Base-by-base conservation (phyloP, 768 basidiomycete species). In the Suillus bovinus region DNA sequence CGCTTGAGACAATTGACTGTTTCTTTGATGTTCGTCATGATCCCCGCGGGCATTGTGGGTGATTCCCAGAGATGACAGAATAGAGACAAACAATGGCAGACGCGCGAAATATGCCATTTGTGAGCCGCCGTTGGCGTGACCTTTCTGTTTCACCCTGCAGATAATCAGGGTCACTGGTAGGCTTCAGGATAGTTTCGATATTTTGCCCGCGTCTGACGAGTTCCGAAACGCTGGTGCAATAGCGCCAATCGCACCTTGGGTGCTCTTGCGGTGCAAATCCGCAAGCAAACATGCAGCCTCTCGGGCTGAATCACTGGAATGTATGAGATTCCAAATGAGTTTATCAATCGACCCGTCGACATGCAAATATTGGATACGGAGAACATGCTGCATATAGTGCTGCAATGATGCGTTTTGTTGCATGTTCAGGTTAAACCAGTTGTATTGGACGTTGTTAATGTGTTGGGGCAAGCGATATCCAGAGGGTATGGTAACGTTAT, bases 71-170 rank as follows among this genome's bases (percentile, higher is more conserved):
- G 54, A 93, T 80, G 66, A 94, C 87, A 14, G 88, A 83, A 68
- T 87, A 86, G 47, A 94, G 80, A 75, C 91, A 94, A 46, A 93
- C 82, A 50, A 81, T 79, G n/a, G 92, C 86, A 53, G 91, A 85
- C 9, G 87, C 82, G 59, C 90, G 87, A 81, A 94, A 94, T 42
- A 88, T 82, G 63, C 85, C 83, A 1, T 83, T 80, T 20, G 83
- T 81, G 13, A 82, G 74, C 58, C 69, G 70, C 53, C 82, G 76
- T 57, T 78, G 80, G 71, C 77, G 72, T 62, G 66, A 67, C 17
- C 58, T 57, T 9, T 14, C 52, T 44, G 63, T 55, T 13, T 17
- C 61, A 5, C 64, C 67, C 27, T 59, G 56, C 20, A 5, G 39
- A 14, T 33, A n/a, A 6, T 62, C 62, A 1, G 1, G 42, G 4